Evolutionary conservation across 176 grass and related monocot genomes (phyloP), one percentile per base, ranked within the genome.

Genomic region (Chloris gayana): DNA sequence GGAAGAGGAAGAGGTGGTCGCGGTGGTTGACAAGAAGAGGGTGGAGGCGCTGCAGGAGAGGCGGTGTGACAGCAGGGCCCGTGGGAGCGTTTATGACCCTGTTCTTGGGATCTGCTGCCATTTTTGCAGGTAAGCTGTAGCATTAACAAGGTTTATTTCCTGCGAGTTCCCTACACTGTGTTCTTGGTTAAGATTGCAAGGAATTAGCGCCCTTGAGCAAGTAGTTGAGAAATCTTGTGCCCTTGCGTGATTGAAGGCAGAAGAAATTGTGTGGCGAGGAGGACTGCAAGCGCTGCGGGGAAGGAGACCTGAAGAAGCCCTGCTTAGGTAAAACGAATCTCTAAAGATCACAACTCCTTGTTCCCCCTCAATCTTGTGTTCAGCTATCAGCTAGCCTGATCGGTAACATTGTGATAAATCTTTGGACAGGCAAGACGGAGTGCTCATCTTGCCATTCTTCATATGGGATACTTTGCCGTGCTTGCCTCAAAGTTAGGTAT

Each of bases 231-330:
- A 53, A 50, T 41, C 17, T 67, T 64, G 58, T 61, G 58, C 29
- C 58, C 1, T 71, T 18, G 19, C 58, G 66, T 54, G 70, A 35
- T 65, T n/a, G 3, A 32, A 97, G 94, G 81, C 91, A 94, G 86
- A 97, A 97, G 82, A 97, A 97, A 47, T 81, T 97, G 37, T 97
- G 94, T 38, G 89, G 91, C 4, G 94, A 97, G 87, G 94, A 97
- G 73, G 91, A 89, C 33, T 97, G 94, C 85, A 94, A 72, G 83
- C 89, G 89, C 24, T 97, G 94, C 3, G 80, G 87, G 30, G 54
- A 92, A 84, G 87, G 87, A 56, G 77, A 94, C 44, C 34, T 85
- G 10, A 83, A 86, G 58, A 78, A 92, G 63, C 89, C 85, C 35
- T 97, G 91, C 83, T 62, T 90, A 82, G 94, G 94, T 97, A 75